Conservation (phyloP, 441 rosid genomes). For the Pelargonium citronellum region DNA sequence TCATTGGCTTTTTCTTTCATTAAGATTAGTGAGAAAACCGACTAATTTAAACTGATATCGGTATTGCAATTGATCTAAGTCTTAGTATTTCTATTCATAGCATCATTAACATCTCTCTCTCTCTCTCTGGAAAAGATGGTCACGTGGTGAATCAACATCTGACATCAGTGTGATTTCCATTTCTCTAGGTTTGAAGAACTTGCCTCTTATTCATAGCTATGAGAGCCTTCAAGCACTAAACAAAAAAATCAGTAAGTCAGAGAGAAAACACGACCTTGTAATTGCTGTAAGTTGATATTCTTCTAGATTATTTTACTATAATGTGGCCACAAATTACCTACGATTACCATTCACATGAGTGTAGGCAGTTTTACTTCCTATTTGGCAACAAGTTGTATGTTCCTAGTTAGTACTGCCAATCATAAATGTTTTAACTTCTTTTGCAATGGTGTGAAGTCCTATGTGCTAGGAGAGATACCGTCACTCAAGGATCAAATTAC, state of each 20-base stretch:
- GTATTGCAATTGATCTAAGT: no score
- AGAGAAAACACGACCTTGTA: conserved; percentile 84
- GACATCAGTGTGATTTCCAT: conserved; percentile 12
- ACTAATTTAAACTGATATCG: no score
- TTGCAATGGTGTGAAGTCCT: conserved; percentile 46
- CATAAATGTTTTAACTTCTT: conserved; percentile 21
- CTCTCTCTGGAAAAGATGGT: background rate
- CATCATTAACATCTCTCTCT: background rate
- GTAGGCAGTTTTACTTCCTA: background rate
- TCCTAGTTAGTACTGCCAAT: conserved; percentile 17
- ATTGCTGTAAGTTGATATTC: conserved; percentile 67
- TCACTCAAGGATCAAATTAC: conserved; percentile 77
- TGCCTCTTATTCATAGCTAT: conserved; percentile 81
- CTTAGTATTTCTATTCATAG: background rate
- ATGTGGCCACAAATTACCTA: conserved; percentile 6
- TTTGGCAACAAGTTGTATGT: no score
- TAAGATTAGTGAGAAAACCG: no score
- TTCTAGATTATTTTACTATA: background rate
- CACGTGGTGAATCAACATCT: conserved; percentile 10
- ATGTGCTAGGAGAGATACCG: conserved; percentile 95
- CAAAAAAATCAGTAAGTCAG: conserved; percentile 47
- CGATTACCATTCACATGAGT: background rate
- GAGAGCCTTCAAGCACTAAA: conserved; percentile 58
- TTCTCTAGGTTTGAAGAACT: conserved; percentile 52
- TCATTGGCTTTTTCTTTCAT: no score